Evolutionary conservation across 768 basidiomycete species (phyloP).

Genomic region (Russula olivacea): DNA sequence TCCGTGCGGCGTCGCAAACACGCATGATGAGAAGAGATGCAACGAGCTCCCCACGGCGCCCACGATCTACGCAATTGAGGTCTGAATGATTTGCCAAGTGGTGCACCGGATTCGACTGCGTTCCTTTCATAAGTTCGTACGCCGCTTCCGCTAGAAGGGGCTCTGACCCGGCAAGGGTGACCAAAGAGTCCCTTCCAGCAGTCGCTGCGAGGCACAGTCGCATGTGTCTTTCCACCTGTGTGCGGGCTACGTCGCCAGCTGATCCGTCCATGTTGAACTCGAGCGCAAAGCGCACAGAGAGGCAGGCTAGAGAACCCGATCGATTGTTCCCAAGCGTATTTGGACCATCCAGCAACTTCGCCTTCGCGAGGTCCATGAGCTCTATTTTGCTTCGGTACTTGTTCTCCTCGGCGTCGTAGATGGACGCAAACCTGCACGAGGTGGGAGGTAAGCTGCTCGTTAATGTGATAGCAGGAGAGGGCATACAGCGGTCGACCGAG

Average conservation of each 20-base stretch:
- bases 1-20: not conserved
- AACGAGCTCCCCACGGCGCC: not conserved
- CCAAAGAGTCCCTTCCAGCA: not conserved
- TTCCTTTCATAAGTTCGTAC: not conserved
- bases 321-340: not conserved
- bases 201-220: not conserved
- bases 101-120: not conserved
- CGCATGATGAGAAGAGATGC: not conserved
- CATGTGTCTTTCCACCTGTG: not conserved
- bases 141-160: not conserved
- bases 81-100: not conserved
- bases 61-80: not conserved
- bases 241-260: not conserved
- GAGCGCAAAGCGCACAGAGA: not conserved
- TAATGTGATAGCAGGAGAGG: not conserved
- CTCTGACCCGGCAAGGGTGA: not conserved
- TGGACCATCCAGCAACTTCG: not conserved
- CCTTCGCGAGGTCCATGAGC: not conserved
- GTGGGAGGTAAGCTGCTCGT: not conserved
- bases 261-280: not conserved
- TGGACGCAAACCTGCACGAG: not conserved
- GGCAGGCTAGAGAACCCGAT: not conserved
- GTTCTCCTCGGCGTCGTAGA: no score
- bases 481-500: no score
- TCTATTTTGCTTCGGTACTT: no score